These are phyloP conservation scores for Saccharomyces hybrid DNA, from an alignment of 1,139 yeast genomes.

Conservation along the genomic window DNA sequence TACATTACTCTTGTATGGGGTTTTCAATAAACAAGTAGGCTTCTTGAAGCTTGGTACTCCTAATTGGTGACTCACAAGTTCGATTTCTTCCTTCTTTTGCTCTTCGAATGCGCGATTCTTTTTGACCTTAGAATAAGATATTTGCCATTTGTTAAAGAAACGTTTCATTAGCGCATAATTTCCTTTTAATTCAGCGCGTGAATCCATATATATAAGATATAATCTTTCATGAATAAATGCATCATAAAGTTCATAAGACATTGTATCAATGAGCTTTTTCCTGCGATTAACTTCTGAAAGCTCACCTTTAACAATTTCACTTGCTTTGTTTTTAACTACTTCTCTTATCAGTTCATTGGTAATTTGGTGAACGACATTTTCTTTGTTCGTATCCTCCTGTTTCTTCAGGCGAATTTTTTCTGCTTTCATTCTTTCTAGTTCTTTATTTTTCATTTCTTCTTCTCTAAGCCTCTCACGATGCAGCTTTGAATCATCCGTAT, in stretches of 20 bases:
- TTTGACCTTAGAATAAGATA: conserved; percentile 24
- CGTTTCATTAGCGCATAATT: conserved; percentile 27
- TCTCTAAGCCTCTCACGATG: neutral
- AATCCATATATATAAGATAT: conserved; percentile 38
- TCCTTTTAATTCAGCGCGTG: conserved; percentile 37
- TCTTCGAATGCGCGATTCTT: conserved; percentile 34
- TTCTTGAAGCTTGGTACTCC: conserved; percentile 32
- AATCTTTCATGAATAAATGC: conserved; percentile 56
- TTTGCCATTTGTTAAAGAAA: conserved; percentile 30
- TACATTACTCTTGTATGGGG: conserved; percentile 10
- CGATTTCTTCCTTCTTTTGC: conserved; percentile 41
- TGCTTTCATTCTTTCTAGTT: neutral
- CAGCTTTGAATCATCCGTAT: neutral
- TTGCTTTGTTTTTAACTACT: conserved; percentile 23
- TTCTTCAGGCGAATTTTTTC: neutral
- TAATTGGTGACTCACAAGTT: conserved; percentile 30
- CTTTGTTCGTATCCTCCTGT: conserved; percentile 19
- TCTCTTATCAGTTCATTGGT: conserved; percentile 32
- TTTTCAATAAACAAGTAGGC: conserved; percentile 15
- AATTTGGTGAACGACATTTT: conserved; percentile 26
- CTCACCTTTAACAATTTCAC: conserved; percentile 5
- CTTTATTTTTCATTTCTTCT: neutral
- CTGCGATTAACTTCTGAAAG: neutral
- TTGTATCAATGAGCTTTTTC: neutral
- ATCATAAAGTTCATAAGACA: conserved; percentile 44